These are phyloP conservation scores for Wickerhamomyces queroliae DNA, from an alignment of 805 yeast genomes.

Conservation along the genomic window DNA sequence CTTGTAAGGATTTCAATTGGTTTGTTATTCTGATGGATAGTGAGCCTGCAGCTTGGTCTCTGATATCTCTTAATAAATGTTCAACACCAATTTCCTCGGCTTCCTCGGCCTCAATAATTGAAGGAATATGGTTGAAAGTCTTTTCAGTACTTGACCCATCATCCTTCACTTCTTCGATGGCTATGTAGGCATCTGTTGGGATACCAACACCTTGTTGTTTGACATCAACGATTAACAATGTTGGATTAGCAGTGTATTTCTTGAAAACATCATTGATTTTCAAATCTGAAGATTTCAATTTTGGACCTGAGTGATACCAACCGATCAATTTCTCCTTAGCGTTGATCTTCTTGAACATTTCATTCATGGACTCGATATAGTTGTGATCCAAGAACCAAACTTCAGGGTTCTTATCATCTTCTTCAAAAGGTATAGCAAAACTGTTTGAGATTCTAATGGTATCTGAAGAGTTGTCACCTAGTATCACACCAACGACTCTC, in stretches of 20 bases:
- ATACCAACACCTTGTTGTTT: constrained; percentile 77
- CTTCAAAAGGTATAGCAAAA: constrained; percentile 97
- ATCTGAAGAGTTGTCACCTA: constrained; percentile 67
- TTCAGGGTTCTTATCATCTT: constrained; percentile 82
- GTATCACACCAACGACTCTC: constrained; percentile 89
- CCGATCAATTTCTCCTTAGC: constrained; percentile 96
- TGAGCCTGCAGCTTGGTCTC: constrained; percentile 95
- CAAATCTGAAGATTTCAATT: constrained; percentile 79
- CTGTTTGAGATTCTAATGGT: constrained; percentile 78
- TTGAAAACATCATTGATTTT: constrained; percentile 88
- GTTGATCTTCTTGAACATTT: constrained; percentile 95
- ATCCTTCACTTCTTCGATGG: constrained; percentile 92
- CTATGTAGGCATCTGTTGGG: constrained; percentile 92
- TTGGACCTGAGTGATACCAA: constrained; percentile 99
- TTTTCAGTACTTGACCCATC: constrained; percentile 92
- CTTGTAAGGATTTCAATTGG: constrained; percentile 83
- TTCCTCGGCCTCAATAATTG: constrained; percentile 92
- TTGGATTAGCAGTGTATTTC: constrained; percentile 73
- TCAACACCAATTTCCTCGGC: constrained; percentile 99
- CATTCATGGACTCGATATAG: constrained; percentile 92
- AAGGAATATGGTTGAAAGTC: constrained; percentile 90
- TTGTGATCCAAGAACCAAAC: constrained; percentile 98
- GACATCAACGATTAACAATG: constrained; percentile 87
- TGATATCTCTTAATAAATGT: constrained; percentile 86
- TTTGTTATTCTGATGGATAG: constrained; percentile 82